These are phyloP conservation scores for Naganishia sp. DNA, from an alignment of 1,284 basidiomycete genomes.

Conservation along the genomic window DNA sequence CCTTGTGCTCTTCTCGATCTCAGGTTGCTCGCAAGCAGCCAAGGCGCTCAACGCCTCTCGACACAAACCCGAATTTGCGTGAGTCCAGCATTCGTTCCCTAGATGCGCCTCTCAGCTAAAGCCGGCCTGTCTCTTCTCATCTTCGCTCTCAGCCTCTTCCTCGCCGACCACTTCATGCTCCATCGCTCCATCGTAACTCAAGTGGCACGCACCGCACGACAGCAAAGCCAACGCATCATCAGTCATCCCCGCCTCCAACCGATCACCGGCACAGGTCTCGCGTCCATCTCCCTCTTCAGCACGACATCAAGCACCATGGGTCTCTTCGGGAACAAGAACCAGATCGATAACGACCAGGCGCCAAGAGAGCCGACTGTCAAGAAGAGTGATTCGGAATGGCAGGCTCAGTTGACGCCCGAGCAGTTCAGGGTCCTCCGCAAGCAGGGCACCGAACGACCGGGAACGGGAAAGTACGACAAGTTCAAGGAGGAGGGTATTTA, in stretches of 20 bases:
- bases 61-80: background rate
- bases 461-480: conserved; percentile 77
- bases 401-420: conserved; percentile 73
- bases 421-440: conserved; percentile 84
- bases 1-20: background rate
- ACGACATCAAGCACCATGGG: conserved; percentile 26
- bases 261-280: conserved; percentile 9
- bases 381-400: conserved; percentile 84
- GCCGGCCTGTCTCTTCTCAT: background rate
- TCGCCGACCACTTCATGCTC: conserved; percentile 25
- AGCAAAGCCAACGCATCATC: conserved; percentile 10
- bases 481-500: conserved; percentile 68
- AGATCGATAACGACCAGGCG: conserved; percentile 26
- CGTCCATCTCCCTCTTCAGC: conserved; percentile 14
- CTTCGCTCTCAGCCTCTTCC: conserved; percentile 4
- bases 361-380: conserved; percentile 41
- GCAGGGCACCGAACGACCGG: conserved; percentile 81
- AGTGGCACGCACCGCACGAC: conserved; percentile 17
- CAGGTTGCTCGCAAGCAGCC: background rate
- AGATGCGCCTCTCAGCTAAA: background rate
- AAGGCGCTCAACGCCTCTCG: background rate
- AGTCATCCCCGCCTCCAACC: background rate
- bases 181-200: conserved; percentile 16
- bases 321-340: conserved; percentile 16
- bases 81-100: background rate